Percentiles rank a stretch among this genome's conserved stretches.
These are phyloP conservation scores for Protostelium mycophagum DNA, from an alignment of 78 protist genomes.

Conservation along the genomic window DNA sequence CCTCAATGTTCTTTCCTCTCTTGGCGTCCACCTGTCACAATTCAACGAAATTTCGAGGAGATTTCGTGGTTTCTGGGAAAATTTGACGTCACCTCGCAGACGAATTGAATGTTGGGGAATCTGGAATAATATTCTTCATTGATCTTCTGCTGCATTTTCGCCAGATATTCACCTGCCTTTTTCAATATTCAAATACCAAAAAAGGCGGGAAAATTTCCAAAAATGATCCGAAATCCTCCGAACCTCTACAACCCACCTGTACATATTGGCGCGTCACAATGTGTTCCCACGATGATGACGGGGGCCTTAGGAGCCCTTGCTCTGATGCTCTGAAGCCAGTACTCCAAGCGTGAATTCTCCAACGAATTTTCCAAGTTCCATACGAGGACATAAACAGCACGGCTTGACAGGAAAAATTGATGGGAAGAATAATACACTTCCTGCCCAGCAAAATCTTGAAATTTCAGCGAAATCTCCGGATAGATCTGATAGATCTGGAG, in stretches of 20 bases:
- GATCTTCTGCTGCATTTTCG: conserved; percentile 29
- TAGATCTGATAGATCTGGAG: too few species aligned
- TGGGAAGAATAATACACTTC: conserved; percentile 54
- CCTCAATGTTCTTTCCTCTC: conserved; percentile 40
- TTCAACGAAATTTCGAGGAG: background rate
- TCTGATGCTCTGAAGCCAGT: conserved; percentile 54
- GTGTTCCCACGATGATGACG: conserved; percentile 67
- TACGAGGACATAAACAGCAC: conserved; percentile 41
- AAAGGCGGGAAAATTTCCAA: too few species aligned
- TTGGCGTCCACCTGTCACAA: conserved; percentile 25
- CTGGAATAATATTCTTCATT: conserved; percentile 32
- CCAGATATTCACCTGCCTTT: conserved; percentile 19
- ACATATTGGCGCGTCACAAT: conserved; percentile 30
- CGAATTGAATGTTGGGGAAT: conserved; percentile 30
- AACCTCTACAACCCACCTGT: too few species aligned
- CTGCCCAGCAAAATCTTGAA: conserved; percentile 64
- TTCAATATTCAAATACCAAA: too few species aligned
- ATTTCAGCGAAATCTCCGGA: conserved; percentile 28
- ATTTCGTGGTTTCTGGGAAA: too few species aligned
- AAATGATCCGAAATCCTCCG: too few species aligned
- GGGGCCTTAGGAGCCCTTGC: conserved; percentile 59
- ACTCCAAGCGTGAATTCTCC: conserved; percentile 39
- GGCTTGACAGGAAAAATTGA: conserved; percentile 51
- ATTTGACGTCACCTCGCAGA: conserved; percentile 9
- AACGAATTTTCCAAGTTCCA: conserved; percentile 46